phyloP scores from a whole-genome alignment of 2,329 filamentous ascomycete genomes.

The Huntiella abstrusa region DNA sequence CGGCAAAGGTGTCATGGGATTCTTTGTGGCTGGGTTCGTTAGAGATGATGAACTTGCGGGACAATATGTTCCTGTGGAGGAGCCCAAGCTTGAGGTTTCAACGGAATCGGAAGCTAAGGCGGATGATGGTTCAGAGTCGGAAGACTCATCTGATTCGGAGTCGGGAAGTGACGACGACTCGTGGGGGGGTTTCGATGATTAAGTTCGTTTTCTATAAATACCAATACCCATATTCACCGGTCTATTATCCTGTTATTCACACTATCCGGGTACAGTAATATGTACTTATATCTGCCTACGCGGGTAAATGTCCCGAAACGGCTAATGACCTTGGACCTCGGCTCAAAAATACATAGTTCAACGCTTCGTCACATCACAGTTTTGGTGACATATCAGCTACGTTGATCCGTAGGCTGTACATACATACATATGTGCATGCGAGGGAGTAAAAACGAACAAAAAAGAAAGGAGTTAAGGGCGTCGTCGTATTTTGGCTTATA shows the following conservation, averaged over 20 bases:
- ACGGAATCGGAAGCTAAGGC: constrained; percentile 36
- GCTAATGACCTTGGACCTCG: background rate
- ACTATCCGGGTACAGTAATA: background rate
- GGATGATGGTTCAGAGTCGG: constrained; percentile 18
- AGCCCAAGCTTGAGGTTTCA: background rate
- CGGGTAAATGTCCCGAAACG: background rate
- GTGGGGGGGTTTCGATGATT: constrained; percentile 15
- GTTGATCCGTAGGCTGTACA: no score
- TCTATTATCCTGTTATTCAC: background rate
- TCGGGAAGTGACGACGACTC: constrained; percentile 8
- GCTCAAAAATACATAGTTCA: background rate
- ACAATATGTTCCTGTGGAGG: constrained; percentile 10
- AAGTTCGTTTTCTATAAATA: background rate
- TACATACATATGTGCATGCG: no score
- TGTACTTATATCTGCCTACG: background rate
- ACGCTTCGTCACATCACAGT: background rate
- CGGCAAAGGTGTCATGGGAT: constrained; percentile 73
- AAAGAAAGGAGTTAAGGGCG: no score
- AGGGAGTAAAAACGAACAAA: no score
- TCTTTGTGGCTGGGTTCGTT: constrained; percentile 82
- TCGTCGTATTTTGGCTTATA: no score
- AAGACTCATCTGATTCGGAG: constrained; percentile 1
- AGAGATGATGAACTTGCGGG: constrained; percentile 27
- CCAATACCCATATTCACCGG: background rate
- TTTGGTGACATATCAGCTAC: no score